These are phyloP conservation scores for Fusarium pseudograminearum DNA, from an alignment of 2,329 filamentous ascomycete species.

Conservation along the genomic window DNA sequence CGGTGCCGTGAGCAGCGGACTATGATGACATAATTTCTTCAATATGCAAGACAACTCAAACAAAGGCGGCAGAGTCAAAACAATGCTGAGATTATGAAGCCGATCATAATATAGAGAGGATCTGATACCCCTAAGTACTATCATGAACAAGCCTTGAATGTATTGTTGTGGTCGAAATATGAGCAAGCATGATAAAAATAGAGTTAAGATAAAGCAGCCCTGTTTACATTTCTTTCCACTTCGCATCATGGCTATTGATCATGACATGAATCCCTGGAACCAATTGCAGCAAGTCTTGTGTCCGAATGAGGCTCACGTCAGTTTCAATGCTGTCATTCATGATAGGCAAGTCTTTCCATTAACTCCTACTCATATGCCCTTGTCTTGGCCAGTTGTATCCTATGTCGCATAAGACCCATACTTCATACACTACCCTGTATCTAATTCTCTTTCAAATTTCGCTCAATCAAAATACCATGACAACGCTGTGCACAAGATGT, in stretches of 20 bases:
- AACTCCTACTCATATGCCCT: conserved; percentile 16
- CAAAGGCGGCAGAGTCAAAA: neutral
- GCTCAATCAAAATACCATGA: conserved; percentile 10
- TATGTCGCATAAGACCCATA: conserved; percentile 6
- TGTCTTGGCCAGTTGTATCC: conserved; percentile 18
- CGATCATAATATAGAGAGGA: neutral
- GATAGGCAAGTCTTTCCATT: conserved; percentile 31
- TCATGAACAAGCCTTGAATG: neutral
- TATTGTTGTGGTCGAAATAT: neutral
- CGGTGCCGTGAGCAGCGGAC: conserved; percentile 33
- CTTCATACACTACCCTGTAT: conserved; percentile 13
- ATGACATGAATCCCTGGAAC: neutral
- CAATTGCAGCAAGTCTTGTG: neutral
- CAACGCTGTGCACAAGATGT: conserved; percentile 27
- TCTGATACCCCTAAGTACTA: no score
- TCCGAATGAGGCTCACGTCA: neutral
- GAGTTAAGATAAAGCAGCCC: neutral
- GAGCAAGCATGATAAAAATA: neutral
- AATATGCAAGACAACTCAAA: neutral
- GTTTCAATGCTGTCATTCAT: neutral
- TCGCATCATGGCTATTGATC: neutral
- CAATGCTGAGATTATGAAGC: neutral
- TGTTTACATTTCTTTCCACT: neutral
- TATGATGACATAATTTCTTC: conserved; percentile 43
- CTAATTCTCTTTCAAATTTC: conserved; percentile 25